These are phyloP conservation scores for Spathaspora arborariae DNA, from an alignment of 805 yeast species.

Conservation along the genomic window DNA sequence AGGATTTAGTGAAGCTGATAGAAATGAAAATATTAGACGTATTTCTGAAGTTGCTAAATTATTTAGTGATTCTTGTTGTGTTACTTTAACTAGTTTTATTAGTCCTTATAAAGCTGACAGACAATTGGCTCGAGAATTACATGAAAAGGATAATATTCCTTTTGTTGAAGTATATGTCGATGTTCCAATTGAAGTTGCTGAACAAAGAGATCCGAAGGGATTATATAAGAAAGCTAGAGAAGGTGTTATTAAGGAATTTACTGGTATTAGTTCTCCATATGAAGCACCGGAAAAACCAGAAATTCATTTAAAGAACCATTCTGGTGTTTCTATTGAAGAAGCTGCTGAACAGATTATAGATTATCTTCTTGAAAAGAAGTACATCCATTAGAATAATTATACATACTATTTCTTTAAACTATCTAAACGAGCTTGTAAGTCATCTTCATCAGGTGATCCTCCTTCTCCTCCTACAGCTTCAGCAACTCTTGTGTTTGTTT, in stretches of 20 bases:
- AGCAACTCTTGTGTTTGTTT: constrained; percentile 41
- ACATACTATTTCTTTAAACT: constrained; percentile 58
- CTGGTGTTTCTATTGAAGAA: constrained; percentile 67
- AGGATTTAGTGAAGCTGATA: constrained; percentile 86
- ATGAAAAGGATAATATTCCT: constrained; percentile 68
- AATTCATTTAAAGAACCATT: constrained; percentile 71
- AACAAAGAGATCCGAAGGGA: constrained; percentile 96
- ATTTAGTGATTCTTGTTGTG: constrained; percentile 88
- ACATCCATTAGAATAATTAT: constrained; percentile 17
- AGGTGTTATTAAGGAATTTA: constrained; percentile 89
- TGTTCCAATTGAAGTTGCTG: constrained; percentile 92
- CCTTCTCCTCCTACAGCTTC: constrained; percentile 47
- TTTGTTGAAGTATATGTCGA: constrained; percentile 90
- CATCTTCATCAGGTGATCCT: constrained; percentile 57
- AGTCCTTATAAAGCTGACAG: constrained; percentile 88
- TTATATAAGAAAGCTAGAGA: constrained; percentile 95
- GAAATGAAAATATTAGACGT: constrained; percentile 93
- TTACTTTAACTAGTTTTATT: constrained; percentile 87
- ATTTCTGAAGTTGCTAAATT: constrained; percentile 91
- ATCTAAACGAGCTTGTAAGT: constrained; percentile 82
- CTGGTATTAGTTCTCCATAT: constrained; percentile 94
- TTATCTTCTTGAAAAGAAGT: constrained; percentile 55
- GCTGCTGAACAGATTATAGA: constrained; percentile 69
- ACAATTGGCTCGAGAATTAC: constrained; percentile 80
- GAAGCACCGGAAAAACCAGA: constrained; percentile 89